phyloP scores from a whole-genome alignment of 1,284 basidiomycete genomes.

The Ustilago esculenta region DNA sequence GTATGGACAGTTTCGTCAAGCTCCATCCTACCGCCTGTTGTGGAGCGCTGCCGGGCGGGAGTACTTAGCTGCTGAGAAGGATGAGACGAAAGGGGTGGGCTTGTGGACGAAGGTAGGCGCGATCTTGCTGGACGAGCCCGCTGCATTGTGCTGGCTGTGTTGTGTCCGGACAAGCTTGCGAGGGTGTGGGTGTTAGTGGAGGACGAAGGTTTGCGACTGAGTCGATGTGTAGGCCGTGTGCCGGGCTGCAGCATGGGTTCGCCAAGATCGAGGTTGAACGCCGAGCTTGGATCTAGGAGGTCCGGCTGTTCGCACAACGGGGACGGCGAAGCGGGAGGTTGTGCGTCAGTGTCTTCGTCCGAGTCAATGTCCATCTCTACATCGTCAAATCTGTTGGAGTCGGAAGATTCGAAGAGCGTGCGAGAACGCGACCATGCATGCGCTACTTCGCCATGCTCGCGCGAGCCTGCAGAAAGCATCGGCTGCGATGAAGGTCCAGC shows the following conservation, averaged over 20 bases:
- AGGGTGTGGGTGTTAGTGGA: conserved; percentile 27
- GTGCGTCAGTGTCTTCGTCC: conserved; percentile 29
- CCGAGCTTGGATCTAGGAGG: conserved; percentile 13
- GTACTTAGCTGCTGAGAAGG: conserved; percentile 19
- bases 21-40: conserved; percentile 25
- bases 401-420: conserved; percentile 29
- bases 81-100: conserved; percentile 1
- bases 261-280: conserved; percentile 22
- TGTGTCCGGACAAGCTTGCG: conserved; percentile 14
- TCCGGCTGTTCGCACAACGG: conserved; percentile 40
- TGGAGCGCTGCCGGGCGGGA: conserved; percentile 30
- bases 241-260: conserved; percentile 45
- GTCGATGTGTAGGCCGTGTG: conserved; percentile 24
- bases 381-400: conserved; percentile 23
- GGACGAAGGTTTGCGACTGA: conserved; percentile 31
- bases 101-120: conserved; percentile 20
- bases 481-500: conserved; percentile 41
- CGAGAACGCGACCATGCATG: conserved; percentile 18
- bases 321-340: conserved; percentile 48
- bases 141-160: conserved; percentile 6
- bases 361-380: conserved; percentile 49
- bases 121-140: conserved; percentile 18
- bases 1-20: conserved; percentile 13
- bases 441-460: conserved; percentile 5
- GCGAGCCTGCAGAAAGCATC: conserved; percentile 29